Conservation (phyloP, 805 yeast genomes). For the Osmozyma mogii region DNA sequence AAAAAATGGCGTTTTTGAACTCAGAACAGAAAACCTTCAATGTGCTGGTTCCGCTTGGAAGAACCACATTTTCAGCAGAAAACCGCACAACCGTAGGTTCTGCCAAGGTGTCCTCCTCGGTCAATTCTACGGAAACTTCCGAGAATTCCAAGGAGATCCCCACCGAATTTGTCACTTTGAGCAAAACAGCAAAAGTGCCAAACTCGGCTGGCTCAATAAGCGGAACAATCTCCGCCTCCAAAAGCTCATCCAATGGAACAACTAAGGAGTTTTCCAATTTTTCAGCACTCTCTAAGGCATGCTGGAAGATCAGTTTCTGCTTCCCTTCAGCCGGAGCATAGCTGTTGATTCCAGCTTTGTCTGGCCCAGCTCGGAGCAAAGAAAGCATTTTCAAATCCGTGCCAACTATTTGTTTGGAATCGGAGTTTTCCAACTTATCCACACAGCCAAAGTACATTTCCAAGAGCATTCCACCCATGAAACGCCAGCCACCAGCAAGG, state of each 20-base stretch:
- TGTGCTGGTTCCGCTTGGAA: too few relatives aligned
- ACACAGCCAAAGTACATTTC: constrained; percentile 65
- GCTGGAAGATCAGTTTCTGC: constrained; percentile 9
- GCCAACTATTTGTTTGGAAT: constrained; percentile 21
- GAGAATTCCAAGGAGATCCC: too few relatives aligned
- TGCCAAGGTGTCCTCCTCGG: too few relatives aligned
- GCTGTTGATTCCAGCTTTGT: constrained; percentile 19
- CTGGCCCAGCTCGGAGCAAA: constrained; percentile 16
- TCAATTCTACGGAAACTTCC: too few relatives aligned
- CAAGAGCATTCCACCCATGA: constrained; percentile 58
- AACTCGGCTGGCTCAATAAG: constrained; percentile 24
- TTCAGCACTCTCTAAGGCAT: constrained; percentile 11
- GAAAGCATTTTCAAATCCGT: constrained; percentile 37
- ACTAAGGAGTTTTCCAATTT: constrained; percentile 13
- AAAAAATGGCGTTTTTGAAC: too few relatives aligned
- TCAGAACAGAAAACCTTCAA: too few relatives aligned
- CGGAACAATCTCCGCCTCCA: constrained; percentile 28
- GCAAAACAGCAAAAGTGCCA: too few relatives aligned
- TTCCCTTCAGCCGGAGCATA: constrained; percentile 9
- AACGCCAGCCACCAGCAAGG: constrained; percentile 64
- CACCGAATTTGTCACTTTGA: too few relatives aligned
- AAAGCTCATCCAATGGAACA: constrained; percentile 28
- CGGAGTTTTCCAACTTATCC: constrained; percentile 26
- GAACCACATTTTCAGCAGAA: too few relatives aligned
- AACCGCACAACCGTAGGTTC: too few relatives aligned